Conservation (phyloP, 352 stramenopile species). For the Blastocystis sp. region DNA sequence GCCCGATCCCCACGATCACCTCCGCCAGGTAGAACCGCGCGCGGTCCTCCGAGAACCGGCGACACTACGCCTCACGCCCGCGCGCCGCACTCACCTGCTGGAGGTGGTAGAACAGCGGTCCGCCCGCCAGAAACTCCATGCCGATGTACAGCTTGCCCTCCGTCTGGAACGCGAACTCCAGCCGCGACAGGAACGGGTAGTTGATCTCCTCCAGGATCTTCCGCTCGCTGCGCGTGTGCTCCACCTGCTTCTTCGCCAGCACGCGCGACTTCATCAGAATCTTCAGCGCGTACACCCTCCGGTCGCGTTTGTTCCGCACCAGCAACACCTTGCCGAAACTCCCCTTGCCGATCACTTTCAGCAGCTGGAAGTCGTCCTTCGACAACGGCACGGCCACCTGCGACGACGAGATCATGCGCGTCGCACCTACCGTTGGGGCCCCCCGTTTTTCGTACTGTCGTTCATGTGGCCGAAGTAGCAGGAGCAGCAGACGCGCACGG, state of each 20-base stretch:
- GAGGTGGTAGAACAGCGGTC: constrained; percentile 92
- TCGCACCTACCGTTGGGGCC: not conserved
- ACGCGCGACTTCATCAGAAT: constrained; percentile 85
- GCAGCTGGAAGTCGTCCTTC: constrained; percentile 87
- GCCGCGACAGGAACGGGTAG: constrained; percentile 93
- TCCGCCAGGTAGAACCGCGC: constrained; percentile 87
- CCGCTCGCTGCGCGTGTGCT: constrained; percentile 91
- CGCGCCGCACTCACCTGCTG: constrained; percentile 82
- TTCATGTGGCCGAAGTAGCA: constrained; percentile 81
- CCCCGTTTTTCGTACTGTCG: constrained; percentile 77
- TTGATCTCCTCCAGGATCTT: constrained; percentile 88
- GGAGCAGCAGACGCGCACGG: constrained; percentile 82
- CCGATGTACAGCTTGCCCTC: constrained; percentile 93
- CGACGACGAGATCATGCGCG: constrained; percentile 19
- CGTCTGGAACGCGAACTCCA: constrained; percentile 96
- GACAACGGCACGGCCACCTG: constrained; percentile 57
- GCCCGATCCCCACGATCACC: constrained; percentile 87
- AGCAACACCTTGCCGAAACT: constrained; percentile 92
- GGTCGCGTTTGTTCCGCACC: constrained; percentile 83
- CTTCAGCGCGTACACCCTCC: constrained; percentile 84
- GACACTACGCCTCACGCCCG: constrained; percentile 22
- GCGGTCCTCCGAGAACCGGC: constrained; percentile 88
- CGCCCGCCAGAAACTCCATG: constrained; percentile 93
- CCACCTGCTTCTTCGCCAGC: constrained; percentile 88
- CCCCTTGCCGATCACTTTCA: constrained; percentile 90